These are phyloP conservation scores for Marsdenia floribunda DNA, from an alignment of 257 asterid species.

Conservation along the genomic window DNA sequence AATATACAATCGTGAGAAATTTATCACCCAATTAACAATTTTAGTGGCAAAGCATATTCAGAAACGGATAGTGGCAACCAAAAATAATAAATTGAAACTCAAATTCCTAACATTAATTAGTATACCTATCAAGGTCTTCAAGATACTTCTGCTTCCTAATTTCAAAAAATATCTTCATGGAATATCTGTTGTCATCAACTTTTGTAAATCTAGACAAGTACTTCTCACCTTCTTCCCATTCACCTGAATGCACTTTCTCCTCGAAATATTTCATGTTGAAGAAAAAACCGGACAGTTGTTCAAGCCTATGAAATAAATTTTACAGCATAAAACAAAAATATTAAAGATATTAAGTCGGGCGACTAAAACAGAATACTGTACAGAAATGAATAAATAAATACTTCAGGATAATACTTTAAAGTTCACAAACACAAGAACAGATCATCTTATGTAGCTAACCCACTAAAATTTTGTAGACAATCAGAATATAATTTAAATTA, in stretches of 20 bases:
- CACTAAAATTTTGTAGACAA: neutral
- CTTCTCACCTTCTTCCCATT: slow-evolving; percentile 97
- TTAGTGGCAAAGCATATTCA: too few relatives aligned
- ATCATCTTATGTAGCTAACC: neutral
- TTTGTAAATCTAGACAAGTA: slow-evolving; percentile 92
- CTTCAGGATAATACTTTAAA: neutral
- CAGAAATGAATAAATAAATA: neutral
- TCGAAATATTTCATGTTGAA: slow-evolving; percentile 95
- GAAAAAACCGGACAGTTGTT: slow-evolving; percentile 91
- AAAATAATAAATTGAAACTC: neutral
- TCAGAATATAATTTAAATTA: neutral
- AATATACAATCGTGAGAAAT: neutral
- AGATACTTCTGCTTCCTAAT: slow-evolving; percentile 96
- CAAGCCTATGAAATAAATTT: slow-evolving; percentile 53
- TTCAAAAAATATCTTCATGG: slow-evolving; percentile 95
- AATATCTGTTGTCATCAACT: slow-evolving; percentile 92
- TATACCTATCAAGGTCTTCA: slow-evolving; percentile 91
- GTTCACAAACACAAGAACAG: neutral
- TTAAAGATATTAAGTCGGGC: neutral
- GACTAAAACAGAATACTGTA: neutral
- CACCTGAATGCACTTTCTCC: slow-evolving; percentile 95
- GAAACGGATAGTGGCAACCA: neutral
- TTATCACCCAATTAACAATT: neutral
- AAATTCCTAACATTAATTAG: neutral
- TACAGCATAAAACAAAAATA: neutral